phyloP scores from a whole-genome alignment of 2,329 filamentous ascomycete genomes.

The Talaromyces albobiverticillius region DNA sequence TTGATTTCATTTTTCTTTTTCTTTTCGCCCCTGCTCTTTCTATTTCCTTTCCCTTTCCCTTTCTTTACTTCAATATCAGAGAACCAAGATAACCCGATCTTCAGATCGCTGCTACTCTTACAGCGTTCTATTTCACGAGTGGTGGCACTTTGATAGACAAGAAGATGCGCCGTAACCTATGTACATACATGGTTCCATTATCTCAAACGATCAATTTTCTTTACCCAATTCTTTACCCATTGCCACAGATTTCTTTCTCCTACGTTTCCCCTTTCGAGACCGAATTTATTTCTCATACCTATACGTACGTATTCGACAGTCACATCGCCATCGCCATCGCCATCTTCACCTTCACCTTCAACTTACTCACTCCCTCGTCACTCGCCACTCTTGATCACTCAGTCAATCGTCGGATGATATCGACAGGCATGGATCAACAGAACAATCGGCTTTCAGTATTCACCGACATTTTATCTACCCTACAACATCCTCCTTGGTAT shows the following conservation, averaged over 20 bases:
- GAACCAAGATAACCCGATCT: conserved; percentile 5
- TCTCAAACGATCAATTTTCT: not conserved
- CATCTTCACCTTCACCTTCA: too few relatives aligned
- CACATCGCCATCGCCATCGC: too few relatives aligned
- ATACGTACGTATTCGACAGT: too few relatives aligned
- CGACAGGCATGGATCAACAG: too few relatives aligned
- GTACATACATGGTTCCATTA: not conserved
- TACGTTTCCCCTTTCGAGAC: not conserved
- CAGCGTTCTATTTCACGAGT: not conserved
- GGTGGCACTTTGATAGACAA: not conserved
- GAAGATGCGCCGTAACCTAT: not conserved
- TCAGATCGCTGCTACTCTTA: not conserved
- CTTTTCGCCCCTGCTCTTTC: too few relatives aligned
- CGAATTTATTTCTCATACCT: not conserved
- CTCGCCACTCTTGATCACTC: too few relatives aligned
- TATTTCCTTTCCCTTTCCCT: not conserved
- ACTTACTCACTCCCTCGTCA: too few relatives aligned
- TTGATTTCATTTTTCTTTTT: not conserved
- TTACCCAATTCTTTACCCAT: not conserved
- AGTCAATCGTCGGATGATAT: too few relatives aligned
- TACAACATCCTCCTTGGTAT: too few relatives aligned
- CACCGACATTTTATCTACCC: too few relatives aligned
- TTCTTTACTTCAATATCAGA: conserved; percentile 4
- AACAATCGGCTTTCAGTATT: too few relatives aligned
- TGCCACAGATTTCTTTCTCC: not conserved